Percentiles rank a stretch among this genome's conserved stretches.
phyloP scores from a whole-genome alignment of 1,139 yeast species.

The Zhuliangozyma blackwelliae region DNA sequence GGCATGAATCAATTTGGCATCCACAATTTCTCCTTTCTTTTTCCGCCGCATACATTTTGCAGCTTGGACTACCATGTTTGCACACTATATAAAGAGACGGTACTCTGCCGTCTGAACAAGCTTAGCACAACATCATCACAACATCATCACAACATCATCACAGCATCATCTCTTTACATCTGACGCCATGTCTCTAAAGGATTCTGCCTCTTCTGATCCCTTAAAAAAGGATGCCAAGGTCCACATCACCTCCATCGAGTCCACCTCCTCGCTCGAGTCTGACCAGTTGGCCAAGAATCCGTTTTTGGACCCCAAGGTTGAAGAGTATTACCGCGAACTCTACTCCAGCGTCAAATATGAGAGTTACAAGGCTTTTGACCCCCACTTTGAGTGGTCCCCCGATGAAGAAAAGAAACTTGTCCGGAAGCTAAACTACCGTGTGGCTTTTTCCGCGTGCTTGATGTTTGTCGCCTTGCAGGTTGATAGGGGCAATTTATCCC shows the following conservation, averaged over 20 bases:
- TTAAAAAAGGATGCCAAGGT: not conserved
- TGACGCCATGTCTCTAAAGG: too few species aligned
- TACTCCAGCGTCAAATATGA: slow-evolving; percentile 30
- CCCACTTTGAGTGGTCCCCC: slow-evolving; percentile 29
- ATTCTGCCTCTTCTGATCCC: too few species aligned
- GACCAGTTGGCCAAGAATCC: slow-evolving; percentile 7
- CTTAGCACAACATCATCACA: too few species aligned
- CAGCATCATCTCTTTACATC: too few species aligned
- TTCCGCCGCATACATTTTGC: too few species aligned
- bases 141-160: too few species aligned
- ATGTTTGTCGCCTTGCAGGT: slow-evolving; percentile 30
- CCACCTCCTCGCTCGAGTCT: slow-evolving; percentile 6
- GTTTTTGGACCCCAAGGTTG: slow-evolving; percentile 7
- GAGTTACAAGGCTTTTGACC: slow-evolving; percentile 31
- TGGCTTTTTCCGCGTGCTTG: slow-evolving; percentile 25
- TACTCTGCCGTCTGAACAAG: too few species aligned
- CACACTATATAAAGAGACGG: too few species aligned
- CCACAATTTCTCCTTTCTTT: too few species aligned
- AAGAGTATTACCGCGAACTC: slow-evolving; percentile 14
- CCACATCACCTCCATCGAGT: slow-evolving; percentile 2
- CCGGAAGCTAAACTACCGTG: slow-evolving; percentile 22
- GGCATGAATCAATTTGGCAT: too few species aligned
- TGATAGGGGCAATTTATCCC: slow-evolving; percentile 28
- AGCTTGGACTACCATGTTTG: too few species aligned
- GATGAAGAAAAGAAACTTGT: slow-evolving; percentile 28